phyloP scores from a whole-genome alignment of 1,284 basidiomycete species.

The Polyporus tsugae region DNA sequence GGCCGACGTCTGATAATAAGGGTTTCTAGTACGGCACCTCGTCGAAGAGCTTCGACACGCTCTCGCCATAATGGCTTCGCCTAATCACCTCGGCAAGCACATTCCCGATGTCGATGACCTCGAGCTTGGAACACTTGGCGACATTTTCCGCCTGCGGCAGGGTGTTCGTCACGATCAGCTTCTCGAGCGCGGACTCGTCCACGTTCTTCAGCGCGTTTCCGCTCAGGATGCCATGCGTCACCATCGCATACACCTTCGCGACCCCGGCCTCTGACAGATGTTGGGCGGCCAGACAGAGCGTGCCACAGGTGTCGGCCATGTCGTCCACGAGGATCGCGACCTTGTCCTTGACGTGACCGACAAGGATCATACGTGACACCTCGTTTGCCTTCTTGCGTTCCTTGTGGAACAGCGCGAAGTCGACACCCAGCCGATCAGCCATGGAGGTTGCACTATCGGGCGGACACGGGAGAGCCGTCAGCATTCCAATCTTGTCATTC shows the following conservation, averaged over 20 bases:
- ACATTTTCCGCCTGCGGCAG: constrained; percentile 90
- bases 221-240: constrained; percentile 97
- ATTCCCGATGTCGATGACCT: constrained; percentile 95
- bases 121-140: constrained; percentile 84
- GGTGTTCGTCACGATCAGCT: constrained; percentile 98
- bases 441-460: constrained; percentile 90
- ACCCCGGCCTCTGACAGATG: constrained; percentile 94
- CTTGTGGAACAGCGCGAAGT: constrained; percentile 99
- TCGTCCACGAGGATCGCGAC: constrained; percentile 98
- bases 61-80: constrained; percentile 88
- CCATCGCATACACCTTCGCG: constrained; percentile 87
- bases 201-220: constrained; percentile 85
- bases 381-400: constrained; percentile 99
- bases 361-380: constrained; percentile 98
- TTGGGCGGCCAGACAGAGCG: constrained; percentile 91
- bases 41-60: constrained; percentile 84
- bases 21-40: constrained; percentile 79
- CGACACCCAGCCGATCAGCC: constrained; percentile 95
- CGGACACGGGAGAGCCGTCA: constrained; percentile 10
- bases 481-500: constrained; percentile 1
- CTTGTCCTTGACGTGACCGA: constrained; percentile 94
- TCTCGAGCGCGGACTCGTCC: constrained; percentile 83
- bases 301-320: constrained; percentile 99
- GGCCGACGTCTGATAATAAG: constrained; percentile 2
- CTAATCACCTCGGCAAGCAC: constrained; percentile 98